Base-by-base conservation (phyloP, 495 filamentous ascomycete genomes). In the Cryomyces minteri region DNA sequence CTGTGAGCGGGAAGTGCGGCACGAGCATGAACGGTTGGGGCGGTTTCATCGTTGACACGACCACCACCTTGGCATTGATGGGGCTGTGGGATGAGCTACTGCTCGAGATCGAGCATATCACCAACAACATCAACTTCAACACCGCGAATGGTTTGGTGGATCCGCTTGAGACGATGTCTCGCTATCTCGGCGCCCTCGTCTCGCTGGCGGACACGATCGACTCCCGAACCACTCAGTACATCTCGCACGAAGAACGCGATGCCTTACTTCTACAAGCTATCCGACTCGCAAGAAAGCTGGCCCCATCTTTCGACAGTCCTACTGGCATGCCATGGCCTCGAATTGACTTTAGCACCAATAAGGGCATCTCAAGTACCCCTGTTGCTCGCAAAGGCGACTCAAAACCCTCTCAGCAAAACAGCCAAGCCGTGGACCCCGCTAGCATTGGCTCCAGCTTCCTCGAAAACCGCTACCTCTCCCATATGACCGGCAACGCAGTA, bases 21-120 rank as follows among this genome's bases (percentile, higher is more conserved):
- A 49, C 48, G 12, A 53, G 43, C 28, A 39, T 53, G 7, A 58
- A 62, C 39, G 59, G 59, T n/a, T 62, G 59, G 59, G 59, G 57
- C 5, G 57, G 54, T 8, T 62, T 59, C 43, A 56, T 60, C n/a
- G 54, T 62, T 2, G 59, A 62, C 18, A 48, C 55, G 8, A 42
- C 54, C 4, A 50, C 59, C 0, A 62, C 57, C 2, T 49, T 62
- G 5, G 59, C 57, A 0, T 44, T 62, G 38, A 62, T 62, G 59
- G 55, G 53, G 4, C 43, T 62, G 25, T 62, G 55, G 54, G 51
- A 56, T 18, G 59, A 62, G 47, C 39, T 62, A 43, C 40, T 40
- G 31, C 44, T 54, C 5, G 46, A 39, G 9, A 44, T 62, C 6
- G 43, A 56, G 12, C 51, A 56, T 34, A 60, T 62, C 34, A 43